Evolutionary conservation across 2,329 filamentous ascomycete species (phyloP).

Genomic region (Scopulariopsis brevicaulis): DNA sequence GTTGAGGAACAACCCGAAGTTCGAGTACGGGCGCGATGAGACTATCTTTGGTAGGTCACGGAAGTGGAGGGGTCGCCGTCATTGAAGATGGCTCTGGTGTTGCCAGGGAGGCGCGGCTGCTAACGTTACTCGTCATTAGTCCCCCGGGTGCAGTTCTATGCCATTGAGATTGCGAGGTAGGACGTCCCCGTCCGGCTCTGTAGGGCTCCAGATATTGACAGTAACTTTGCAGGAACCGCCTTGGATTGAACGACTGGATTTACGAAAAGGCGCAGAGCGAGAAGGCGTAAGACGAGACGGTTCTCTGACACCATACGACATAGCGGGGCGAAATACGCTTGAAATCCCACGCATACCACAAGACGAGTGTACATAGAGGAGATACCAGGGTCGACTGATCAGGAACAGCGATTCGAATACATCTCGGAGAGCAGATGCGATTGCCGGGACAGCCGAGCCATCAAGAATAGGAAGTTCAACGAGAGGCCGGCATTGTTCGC

Average conservation of each 20-base stretch:
- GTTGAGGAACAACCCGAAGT: constrained; percentile 65
- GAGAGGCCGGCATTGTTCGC: neutral
- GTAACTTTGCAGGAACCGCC: constrained; percentile 46
- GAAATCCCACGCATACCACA: neutral
- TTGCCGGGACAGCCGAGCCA: neutral
- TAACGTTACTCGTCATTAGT: constrained; percentile 19
- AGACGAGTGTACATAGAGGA: neutral
- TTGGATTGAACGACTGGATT: constrained; percentile 92
- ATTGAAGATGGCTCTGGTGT: neutral
- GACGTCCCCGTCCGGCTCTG: neutral
- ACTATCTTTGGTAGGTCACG: constrained; percentile 72
- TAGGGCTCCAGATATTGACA: neutral
- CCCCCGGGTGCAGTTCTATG: constrained; percentile 47
- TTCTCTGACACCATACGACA: neutral
- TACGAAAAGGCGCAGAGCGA: constrained; percentile 69
- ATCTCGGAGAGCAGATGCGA: neutral
- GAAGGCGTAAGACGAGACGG: constrained; percentile 12
- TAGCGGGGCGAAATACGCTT: neutral
- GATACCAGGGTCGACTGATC: neutral
- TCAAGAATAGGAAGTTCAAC: neutral
- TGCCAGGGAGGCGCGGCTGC: neutral
- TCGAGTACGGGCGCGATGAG: constrained; percentile 76
- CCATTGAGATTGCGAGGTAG: constrained; percentile 31
- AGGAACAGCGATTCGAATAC: neutral
- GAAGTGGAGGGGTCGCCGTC: neutral